Percentiles rank a stretch among this genome's conserved stretches.
Evolutionary conservation across 139 green algal genomes (phyloP).

Genomic region (Edaphochlamys debaryana): DNA sequence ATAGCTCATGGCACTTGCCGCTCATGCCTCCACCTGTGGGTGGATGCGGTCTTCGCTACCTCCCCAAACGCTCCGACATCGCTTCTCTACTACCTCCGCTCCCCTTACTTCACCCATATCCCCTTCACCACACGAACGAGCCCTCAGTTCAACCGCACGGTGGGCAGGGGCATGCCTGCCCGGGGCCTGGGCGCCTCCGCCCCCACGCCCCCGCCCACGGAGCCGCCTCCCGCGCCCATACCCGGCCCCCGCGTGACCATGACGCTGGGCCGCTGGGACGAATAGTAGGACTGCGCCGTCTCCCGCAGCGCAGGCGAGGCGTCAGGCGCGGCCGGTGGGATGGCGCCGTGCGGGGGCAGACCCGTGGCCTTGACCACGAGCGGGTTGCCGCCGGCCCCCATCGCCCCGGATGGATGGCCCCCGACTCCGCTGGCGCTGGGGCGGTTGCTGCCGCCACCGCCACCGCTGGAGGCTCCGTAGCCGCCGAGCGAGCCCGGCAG

Average conservation of each 20-base stretch:
- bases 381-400: background rate
- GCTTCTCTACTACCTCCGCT: too few relatives aligned
- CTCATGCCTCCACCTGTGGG: too few relatives aligned
- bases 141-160: conserved; percentile 10
- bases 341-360: background rate
- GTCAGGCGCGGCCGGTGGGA: background rate
- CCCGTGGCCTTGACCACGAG: background rate
- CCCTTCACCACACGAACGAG: too few relatives aligned
- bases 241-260: conserved; percentile 22
- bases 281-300: conserved; percentile 39
- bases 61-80: too few relatives aligned
- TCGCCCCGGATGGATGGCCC: background rate
- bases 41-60: too few relatives aligned
- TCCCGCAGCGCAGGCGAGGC: background rate
- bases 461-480: too few relatives aligned
- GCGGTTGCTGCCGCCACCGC: background rate
- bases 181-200: conserved; percentile 7
- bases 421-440: background rate
- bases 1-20: too few relatives aligned
- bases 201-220: background rate
- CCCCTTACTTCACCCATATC: too few relatives aligned
- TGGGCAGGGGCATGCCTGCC: conserved; percentile 12
- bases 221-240: background rate
- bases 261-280: conserved; percentile 34
- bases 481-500: too few relatives aligned